These are phyloP conservation scores for Pyricularia grisea DNA, from an alignment of 2,329 filamentous ascomycete species.

Conservation along the genomic window DNA sequence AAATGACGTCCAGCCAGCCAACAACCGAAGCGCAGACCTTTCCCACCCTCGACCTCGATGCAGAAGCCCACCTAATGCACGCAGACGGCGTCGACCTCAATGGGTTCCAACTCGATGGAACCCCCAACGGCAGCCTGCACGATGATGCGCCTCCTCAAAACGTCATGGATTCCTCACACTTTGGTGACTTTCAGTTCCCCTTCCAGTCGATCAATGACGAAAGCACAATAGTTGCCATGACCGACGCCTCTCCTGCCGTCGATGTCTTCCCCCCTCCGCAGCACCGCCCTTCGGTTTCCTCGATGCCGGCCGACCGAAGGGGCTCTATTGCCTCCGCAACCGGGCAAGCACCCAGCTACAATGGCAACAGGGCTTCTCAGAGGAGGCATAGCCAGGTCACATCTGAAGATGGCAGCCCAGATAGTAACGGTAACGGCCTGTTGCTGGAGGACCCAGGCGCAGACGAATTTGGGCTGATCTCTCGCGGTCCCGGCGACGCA, in stretches of 20 bases:
- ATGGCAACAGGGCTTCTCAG: constrained; percentile 10
- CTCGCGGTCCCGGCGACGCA: constrained; percentile 36
- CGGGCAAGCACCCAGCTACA: constrained; percentile 22
- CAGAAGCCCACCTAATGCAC: constrained; percentile 19
- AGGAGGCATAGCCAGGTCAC: constrained; percentile 16
- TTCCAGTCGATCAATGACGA: constrained; percentile 35
- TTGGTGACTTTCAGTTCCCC: constrained; percentile 43
- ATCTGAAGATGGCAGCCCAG: constrained; percentile 35
- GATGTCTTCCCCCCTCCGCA: constrained; percentile 21
- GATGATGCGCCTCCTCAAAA: constrained; percentile 20
- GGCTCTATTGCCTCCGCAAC: constrained; percentile 24
- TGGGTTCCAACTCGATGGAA: constrained; percentile 24
- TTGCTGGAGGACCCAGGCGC: constrained; percentile 41
- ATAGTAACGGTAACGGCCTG: constrained; percentile 28
- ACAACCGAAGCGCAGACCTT: constrained; percentile 21
- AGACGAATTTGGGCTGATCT: constrained; percentile 49
- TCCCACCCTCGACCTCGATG: constrained; percentile 22
- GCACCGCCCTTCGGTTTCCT: constrained; percentile 22
- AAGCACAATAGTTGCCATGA: constrained; percentile 29
- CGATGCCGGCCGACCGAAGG: constrained; percentile 23
- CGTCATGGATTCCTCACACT: constrained; percentile 37
- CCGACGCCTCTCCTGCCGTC: constrained; percentile 19
- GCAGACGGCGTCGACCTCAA: constrained; percentile 23
- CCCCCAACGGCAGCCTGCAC: constrained; percentile 21
- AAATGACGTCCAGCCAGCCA: constrained; percentile 29